Evolutionary conservation across 805 yeast genomes (phyloP).

Genomic region (Kodamaea lidongshanica): DNA sequence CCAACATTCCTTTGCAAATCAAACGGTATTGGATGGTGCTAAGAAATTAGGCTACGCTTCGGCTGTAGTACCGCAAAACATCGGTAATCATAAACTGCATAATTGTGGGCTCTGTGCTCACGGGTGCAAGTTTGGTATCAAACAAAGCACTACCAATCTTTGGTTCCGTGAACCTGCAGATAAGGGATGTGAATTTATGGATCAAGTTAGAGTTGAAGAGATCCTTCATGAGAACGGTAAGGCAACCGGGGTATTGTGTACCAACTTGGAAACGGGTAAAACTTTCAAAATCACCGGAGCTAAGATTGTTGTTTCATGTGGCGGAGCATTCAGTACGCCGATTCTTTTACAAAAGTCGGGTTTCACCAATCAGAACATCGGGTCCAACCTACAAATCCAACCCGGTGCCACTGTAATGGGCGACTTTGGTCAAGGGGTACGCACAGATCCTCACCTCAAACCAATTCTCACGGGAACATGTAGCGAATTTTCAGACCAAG

Average conservation of each 20-base stretch:
- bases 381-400: constrained; percentile 46
- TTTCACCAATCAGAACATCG: constrained; percentile 44
- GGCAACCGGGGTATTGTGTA: constrained; percentile 40
- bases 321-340: constrained; percentile 48
- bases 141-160: constrained; percentile 44
- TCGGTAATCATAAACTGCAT: constrained; percentile 35
- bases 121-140: constrained; percentile 46
- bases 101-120: constrained; percentile 42
- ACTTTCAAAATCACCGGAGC: constrained; percentile 40
- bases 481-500: constrained; percentile 42
- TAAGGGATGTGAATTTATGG: constrained; percentile 41
- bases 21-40: constrained; percentile 38
- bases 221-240: constrained; percentile 34
- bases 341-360: constrained; percentile 40
- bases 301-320: constrained; percentile 37
- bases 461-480: constrained; percentile 47
- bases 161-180: constrained; percentile 46
- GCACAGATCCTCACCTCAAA: constrained; percentile 30
- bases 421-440: constrained; percentile 29
- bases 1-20: constrained; percentile 40
- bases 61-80: constrained; percentile 40
- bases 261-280: constrained; percentile 24
- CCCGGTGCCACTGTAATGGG: constrained; percentile 40
- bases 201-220: constrained; percentile 33
- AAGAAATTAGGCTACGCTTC: constrained; percentile 39